Conservation (phyloP, 345 rosid species). For the Rhodamnia argentea region DNA sequence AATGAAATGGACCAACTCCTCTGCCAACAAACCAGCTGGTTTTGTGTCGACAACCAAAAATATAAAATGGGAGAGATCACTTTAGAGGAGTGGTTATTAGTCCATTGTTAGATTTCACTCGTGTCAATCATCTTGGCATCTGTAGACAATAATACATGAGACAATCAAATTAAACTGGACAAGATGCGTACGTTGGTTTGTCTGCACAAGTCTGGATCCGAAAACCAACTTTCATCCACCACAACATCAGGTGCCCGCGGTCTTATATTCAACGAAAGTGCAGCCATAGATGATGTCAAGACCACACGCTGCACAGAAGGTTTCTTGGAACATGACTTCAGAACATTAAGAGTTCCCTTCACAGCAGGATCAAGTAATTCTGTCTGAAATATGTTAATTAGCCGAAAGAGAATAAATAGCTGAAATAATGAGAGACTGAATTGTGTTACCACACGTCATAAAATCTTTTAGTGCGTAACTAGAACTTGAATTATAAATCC, state of each 20-base stretch:
- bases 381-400: conserved; percentile 29
- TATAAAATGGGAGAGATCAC: background rate
- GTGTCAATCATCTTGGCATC: background rate
- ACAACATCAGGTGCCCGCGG: conserved; percentile 71
- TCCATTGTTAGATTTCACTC: background rate
- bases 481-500: background rate
- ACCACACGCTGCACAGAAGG: conserved; percentile 69
- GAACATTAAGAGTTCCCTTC: conserved; percentile 82
- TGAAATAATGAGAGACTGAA: background rate
- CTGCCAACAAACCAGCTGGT: background rate
- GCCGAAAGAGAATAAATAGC: background rate
- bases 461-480: background rate
- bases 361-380: conserved; percentile 85
- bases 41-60: background rate
- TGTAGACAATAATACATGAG: background rate
- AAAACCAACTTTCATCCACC: conserved; percentile 78
- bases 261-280: conserved; percentile 42
- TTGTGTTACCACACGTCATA: background rate
- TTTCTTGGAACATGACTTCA: conserved; percentile 52
- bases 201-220: conserved; percentile 42
- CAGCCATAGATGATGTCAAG: conserved; percentile 74
- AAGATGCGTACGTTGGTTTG: conserved; percentile 33
- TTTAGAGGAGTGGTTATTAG: background rate
- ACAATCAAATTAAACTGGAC: background rate
- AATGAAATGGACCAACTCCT: background rate